Percentiles rank a stretch among this genome's conserved stretches.
These are phyloP conservation scores for Boletus eberwhitei DNA, from an alignment of 768 basidiomycete species.

Conservation along the genomic window DNA sequence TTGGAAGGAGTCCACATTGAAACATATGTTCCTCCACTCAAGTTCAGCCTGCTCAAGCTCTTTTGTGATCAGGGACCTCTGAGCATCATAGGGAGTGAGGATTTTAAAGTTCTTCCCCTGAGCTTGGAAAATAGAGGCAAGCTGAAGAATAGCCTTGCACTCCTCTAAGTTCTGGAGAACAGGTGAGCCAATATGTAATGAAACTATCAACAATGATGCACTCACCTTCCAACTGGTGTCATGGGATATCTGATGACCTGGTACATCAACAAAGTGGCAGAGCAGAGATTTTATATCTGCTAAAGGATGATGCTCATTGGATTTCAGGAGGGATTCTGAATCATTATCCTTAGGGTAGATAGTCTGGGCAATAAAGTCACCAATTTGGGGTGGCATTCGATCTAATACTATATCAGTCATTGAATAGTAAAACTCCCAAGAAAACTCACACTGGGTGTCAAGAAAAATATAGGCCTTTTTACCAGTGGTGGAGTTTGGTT, in stretches of 20 bases:
- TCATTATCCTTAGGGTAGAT: constrained; percentile 51
- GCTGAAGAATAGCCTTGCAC: constrained; percentile 48
- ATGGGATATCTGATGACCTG: constrained; percentile 34
- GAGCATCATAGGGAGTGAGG: constrained; percentile 81
- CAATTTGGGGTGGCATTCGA: constrained; percentile 81
- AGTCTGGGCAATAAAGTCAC: constrained; percentile 62
- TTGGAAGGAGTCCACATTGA: constrained; percentile 81
- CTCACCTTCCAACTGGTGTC: constrained; percentile 41
- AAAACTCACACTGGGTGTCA: constrained; percentile 67
- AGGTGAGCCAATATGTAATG: not conserved
- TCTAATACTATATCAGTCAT: constrained; percentile 41
- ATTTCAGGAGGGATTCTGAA: constrained; percentile 40
- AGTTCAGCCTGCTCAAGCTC: constrained; percentile 49
- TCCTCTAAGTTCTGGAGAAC: constrained; percentile 57
- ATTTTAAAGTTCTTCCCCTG: constrained; percentile 52
- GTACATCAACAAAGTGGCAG: constrained; percentile 66
- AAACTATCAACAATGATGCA: not conserved
- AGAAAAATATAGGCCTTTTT: constrained; percentile 48
- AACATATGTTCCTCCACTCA: constrained; percentile 64
- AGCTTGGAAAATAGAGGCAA: constrained; percentile 56
- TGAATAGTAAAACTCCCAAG: not conserved
- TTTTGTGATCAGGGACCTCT: constrained; percentile 57
- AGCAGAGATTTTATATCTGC: constrained; percentile 37
- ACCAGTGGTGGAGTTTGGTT: constrained; percentile 15
- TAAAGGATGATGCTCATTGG: constrained; percentile 48